Base-by-base conservation (phyloP, 768 basidiomycete species). In the Coprinellus micaceus region DNA sequence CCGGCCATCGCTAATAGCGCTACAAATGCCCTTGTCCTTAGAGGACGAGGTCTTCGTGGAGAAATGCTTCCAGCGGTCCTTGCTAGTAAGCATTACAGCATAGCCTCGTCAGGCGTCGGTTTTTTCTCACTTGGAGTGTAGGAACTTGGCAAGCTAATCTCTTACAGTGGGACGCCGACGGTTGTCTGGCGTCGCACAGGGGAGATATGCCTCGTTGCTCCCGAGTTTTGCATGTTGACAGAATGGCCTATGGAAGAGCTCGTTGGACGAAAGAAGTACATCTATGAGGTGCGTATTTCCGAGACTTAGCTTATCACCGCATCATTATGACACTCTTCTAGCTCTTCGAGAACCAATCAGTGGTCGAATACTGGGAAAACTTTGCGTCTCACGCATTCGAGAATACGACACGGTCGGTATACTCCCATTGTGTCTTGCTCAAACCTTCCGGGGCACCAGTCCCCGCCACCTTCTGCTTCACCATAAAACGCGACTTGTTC, bases 141-240 rank as follows among this genome's bases (percentile, higher is more conserved):
- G 93, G 96, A 98, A 77, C 81, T 98, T 55, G 93, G 97, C 72
- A 98, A 97, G 73, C 81, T 98, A 59, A 97, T 98, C 57, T 94
- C 93, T 51, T 97, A 91, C 70, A 95, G 90, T 63, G 96, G 96
- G 11, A 98, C 96, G 26, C 96, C 96, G 2, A 98, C 96, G 1
- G 94, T 95, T 40, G 91, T 96, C 11, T 99, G 96, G 96, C 86
- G 97, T 44, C 82, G 97, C 50, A 99, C 97, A 19, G 97, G 97
- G 64, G 97, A 99, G 74, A 94, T 99, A 24, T 95, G 94, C 66
- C 85, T 97, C 45, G 97, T 94, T 46, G 95, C 94, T 0, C 90
- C 93, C 4, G 97, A 99, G 72, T 98, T 99, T 67, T 91, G 89
- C 69, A 88, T 92, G 81, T 77, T 99, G 59, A 94, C 93, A 9